Evolutionary conservation across 208 protist genomes (phyloP).

Genomic region (Crithidia mellificae): DNA sequence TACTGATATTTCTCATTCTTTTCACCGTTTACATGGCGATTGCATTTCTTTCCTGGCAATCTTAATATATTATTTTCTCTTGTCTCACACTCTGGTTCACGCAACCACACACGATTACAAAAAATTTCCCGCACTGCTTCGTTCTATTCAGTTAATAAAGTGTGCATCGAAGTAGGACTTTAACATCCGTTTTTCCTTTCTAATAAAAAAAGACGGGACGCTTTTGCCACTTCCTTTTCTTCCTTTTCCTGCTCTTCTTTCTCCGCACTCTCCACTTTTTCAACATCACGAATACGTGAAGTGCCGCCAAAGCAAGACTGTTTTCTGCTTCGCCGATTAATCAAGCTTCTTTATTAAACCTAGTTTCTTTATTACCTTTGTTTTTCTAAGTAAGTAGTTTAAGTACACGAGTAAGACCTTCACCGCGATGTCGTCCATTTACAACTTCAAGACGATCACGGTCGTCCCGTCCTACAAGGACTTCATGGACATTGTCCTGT

Average conservation of each 20-base stretch:
- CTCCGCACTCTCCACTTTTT: too few species aligned
- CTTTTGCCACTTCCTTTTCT: background rate
- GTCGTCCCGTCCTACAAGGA: conserved; percentile 98
- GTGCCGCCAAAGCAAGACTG: background rate
- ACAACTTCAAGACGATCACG: conserved; percentile 99
- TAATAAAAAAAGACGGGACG: background rate
- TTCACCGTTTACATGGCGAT: too few species aligned
- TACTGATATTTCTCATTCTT: too few species aligned
- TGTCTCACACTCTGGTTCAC: too few species aligned
- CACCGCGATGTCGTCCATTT: conserved; percentile 85
- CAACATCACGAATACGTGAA: background rate
- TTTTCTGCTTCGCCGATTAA: conserved; percentile 3
- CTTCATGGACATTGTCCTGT: conserved; percentile 99
- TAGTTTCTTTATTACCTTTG: background rate
- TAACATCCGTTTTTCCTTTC: background rate
- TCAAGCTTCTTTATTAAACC: too few species aligned
- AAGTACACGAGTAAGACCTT: background rate
- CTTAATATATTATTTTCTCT: too few species aligned
- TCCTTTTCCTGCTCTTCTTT: background rate
- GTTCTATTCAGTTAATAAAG: conserved; percentile 1
- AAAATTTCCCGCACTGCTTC: too few species aligned
- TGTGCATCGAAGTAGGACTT: background rate
- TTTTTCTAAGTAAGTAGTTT: background rate
- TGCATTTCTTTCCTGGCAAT: too few species aligned
- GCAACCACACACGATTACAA: too few species aligned